Evolutionary conservation across 371 early-diverging fungal species (phyloP).

Genomic region (Globomyces sp.): DNA sequence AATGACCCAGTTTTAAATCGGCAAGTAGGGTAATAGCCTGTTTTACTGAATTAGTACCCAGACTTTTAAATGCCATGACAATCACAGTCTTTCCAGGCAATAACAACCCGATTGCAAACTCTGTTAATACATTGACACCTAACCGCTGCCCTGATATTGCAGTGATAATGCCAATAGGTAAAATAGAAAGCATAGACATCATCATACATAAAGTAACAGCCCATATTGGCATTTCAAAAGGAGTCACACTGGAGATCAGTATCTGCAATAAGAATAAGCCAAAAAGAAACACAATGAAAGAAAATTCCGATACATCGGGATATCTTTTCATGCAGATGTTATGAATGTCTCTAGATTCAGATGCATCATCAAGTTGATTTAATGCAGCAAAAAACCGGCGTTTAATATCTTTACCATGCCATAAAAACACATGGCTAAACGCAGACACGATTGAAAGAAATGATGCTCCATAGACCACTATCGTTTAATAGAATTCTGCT

Average conservation of each 20-base stretch:
- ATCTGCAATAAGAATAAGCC: slow-evolving; percentile 24
- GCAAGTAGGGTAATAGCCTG: slow-evolving; percentile 28
- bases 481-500: background rate
- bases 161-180: slow-evolving; percentile 62
- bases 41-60: slow-evolving; percentile 57
- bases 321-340: slow-evolving; percentile 35
- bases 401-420: slow-evolving; percentile 24
- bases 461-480: slow-evolving; percentile 12
- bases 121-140: slow-evolving; percentile 40
- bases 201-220: slow-evolving; percentile 56
- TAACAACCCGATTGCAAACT: slow-evolving; percentile 50
- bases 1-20: slow-evolving; percentile 48
- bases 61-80: slow-evolving; percentile 67
- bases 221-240: slow-evolving; percentile 38
- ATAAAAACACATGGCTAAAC: slow-evolving; percentile 17
- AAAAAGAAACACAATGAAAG: slow-evolving; percentile 28
- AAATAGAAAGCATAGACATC: slow-evolving; percentile 62
- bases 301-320: slow-evolving; percentile 37
- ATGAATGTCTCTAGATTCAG: slow-evolving; percentile 28
- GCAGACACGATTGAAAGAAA: slow-evolving; percentile 19
- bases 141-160: slow-evolving; percentile 32
- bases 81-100: slow-evolving; percentile 64
- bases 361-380: slow-evolving; percentile 15
- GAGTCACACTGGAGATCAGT: slow-evolving; percentile 27
- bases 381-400: slow-evolving; percentile 2